Percentiles rank a stretch among this genome's conserved stretches.
Evolutionary conservation across 2,329 filamentous ascomycete species (phyloP).

Genomic region (Didymosphaeria variabile): DNA sequence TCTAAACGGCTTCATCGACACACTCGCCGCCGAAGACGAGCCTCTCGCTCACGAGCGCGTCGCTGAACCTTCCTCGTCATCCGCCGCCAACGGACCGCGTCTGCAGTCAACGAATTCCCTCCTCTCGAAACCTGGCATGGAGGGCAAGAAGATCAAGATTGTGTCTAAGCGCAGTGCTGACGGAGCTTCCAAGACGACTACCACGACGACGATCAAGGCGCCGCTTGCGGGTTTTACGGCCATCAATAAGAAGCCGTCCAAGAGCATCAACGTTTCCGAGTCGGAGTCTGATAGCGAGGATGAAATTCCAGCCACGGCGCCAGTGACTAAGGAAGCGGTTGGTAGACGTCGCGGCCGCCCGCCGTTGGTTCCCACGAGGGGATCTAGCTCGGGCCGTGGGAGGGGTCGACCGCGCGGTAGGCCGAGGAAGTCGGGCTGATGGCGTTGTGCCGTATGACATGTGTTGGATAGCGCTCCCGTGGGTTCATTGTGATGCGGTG

Average conservation of each 20-base stretch:
- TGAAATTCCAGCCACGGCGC: conserved; percentile 43
- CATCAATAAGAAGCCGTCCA: conserved; percentile 27
- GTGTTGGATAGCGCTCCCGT: background rate
- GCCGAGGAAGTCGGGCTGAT: conserved; percentile 34
- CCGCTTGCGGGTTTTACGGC: conserved; percentile 29
- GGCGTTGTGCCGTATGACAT: background rate
- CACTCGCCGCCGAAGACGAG: conserved; percentile 34
- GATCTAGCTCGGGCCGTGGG: conserved; percentile 25
- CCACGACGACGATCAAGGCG: conserved; percentile 19
- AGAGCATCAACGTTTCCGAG: conserved; percentile 33
- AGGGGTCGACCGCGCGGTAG: conserved; percentile 31
- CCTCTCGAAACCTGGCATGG: conserved; percentile 37
- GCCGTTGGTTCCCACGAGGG: conserved; percentile 35
- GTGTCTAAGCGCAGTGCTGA: conserved; percentile 34
- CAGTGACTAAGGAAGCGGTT: conserved; percentile 28
- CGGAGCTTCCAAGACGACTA: conserved; percentile 22
- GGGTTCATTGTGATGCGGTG: background rate
- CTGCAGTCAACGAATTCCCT: conserved; percentile 39
- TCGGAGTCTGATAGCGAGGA: conserved; percentile 41
- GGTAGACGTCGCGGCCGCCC: conserved; percentile 30
- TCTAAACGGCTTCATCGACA: conserved; percentile 39
- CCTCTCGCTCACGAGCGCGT: conserved; percentile 19
- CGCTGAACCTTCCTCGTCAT: conserved; percentile 10
- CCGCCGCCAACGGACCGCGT: conserved; percentile 19
- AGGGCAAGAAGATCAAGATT: conserved; percentile 49